A percentile compares a stretch with the other conserved stretches of the same genome.
phyloP scores from a whole-genome alignment of 805 yeast genomes.

The Yamadazyma kitorensis region DNA sequence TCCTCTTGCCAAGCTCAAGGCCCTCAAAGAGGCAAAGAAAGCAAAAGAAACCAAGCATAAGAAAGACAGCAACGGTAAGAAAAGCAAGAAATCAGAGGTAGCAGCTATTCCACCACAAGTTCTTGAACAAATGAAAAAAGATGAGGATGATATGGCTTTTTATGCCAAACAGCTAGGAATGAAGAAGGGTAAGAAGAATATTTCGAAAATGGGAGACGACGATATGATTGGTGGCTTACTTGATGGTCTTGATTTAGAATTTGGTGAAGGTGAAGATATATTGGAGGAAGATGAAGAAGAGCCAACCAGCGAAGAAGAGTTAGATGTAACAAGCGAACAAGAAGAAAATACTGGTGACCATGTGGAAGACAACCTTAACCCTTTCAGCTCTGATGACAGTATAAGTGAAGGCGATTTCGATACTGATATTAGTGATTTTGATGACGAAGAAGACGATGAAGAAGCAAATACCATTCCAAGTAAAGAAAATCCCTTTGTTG shows the following conservation, averaged over 20 bases:
- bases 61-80: conserved; percentile 10
- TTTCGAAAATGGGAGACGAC: conserved; percentile 56
- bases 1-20: conserved; percentile 18
- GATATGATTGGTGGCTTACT: conserved; percentile 81
- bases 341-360: conserved; percentile 15
- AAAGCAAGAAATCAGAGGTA: conserved; percentile 9
- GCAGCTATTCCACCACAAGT: conserved; percentile 37
- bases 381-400: conserved; percentile 17
- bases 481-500: conserved; percentile 73
- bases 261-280: conserved; percentile 15
- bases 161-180: conserved; percentile 81
- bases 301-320: conserved; percentile 14
- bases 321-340: conserved; percentile 16
- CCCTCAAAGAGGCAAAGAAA: conserved; percentile 15
- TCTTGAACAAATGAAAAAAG: conserved; percentile 49
- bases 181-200: conserved; percentile 48
- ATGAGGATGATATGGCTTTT: conserved; percentile 76
- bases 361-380: conserved; percentile 20
- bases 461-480: conserved; percentile 13
- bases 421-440: conserved; percentile 13
- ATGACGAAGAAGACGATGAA: conserved; percentile 14
- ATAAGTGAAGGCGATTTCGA: conserved; percentile 20
- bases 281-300: conserved; percentile 16
- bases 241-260: conserved; percentile 67
- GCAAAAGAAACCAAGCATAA: conserved; percentile 11